phyloP scores from a whole-genome alignment of 192 early-diverging fungal genomes.

The Entomortierella lignicola region DNA sequence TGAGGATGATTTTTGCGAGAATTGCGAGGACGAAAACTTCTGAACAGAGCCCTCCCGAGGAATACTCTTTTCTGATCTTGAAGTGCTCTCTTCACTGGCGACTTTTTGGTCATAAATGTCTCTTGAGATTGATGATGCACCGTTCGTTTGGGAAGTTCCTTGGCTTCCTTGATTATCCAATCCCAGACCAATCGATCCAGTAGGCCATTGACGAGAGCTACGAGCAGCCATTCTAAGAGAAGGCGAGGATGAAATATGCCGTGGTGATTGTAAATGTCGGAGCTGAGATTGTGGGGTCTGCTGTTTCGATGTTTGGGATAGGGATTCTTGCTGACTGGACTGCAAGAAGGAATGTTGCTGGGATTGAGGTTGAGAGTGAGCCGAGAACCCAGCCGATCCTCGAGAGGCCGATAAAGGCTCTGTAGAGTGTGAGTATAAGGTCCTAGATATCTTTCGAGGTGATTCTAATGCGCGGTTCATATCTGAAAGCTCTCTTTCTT shows the following conservation, averaged over 20 bases:
- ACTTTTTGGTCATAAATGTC: no score
- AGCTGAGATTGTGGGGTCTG: slow-evolving; percentile 11
- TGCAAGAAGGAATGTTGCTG: slow-evolving; percentile 29
- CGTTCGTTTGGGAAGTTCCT: no score
- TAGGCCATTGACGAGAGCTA: slow-evolving; percentile 7
- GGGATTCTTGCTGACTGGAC: slow-evolving; percentile 14
- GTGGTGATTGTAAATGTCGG: not conserved
- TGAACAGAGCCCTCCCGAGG: not conserved
- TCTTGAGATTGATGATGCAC: not conserved
- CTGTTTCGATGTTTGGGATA: not conserved
- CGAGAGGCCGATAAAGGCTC: not conserved
- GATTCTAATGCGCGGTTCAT: slow-evolving; percentile 19
- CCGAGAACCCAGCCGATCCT: not conserved
- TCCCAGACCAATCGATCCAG: not conserved
- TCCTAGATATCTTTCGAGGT: slow-evolving; percentile 20
- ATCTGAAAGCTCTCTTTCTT: slow-evolving; percentile 34
- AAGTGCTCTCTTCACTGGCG: not conserved
- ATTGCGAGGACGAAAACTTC: not conserved
- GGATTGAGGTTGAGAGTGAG: slow-evolving; percentile 5
- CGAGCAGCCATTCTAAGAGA: not conserved
- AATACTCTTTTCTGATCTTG: not conserved
- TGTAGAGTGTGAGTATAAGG: slow-evolving; percentile 1
- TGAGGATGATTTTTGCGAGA: not conserved
- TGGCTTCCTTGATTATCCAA: not conserved
- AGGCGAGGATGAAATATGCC: not conserved